A percentile compares a stretch with the other conserved stretches of the same genome.
Conservation (phyloP, 2,329 filamentous ascomycete species). For the Colletotrichum destructivum region DNA sequence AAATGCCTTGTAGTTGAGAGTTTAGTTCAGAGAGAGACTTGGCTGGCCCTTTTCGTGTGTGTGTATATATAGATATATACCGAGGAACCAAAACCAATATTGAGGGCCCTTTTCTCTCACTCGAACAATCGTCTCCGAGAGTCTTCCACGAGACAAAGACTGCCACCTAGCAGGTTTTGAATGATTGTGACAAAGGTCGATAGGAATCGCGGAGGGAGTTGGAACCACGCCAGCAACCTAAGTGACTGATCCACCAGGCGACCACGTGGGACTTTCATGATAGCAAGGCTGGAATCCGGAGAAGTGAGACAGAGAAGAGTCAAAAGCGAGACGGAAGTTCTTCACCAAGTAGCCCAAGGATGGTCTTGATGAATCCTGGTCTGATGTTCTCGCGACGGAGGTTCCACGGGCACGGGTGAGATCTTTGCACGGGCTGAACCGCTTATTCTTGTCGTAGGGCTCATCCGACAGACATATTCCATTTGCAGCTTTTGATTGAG, state of each 20-base stretch:
- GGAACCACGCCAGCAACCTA: neutral
- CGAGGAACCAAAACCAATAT: neutral
- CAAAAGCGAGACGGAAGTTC: slow-evolving; percentile 6
- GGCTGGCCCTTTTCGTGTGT: slow-evolving; percentile 14
- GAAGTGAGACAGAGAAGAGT: slow-evolving; percentile 6
- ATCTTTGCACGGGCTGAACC: slow-evolving; percentile 11
- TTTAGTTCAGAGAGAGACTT: slow-evolving; percentile 18
- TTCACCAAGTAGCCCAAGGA: neutral
- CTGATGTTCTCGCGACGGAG: neutral
- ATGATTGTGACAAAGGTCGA: neutral
- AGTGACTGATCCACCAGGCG: neutral
- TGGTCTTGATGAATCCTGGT: slow-evolving; percentile 9
- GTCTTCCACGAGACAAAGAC: neutral
- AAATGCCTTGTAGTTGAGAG: slow-evolving; percentile 7
- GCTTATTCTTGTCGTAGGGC: slow-evolving; percentile 7
- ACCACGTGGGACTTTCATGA: neutral
- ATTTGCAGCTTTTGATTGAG: slow-evolving; percentile 5
- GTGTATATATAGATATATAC: neutral
- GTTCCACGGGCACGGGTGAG: slow-evolving; percentile 1
- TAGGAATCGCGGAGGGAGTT: neutral
- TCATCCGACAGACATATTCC: neutral
- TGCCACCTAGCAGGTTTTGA: neutral
- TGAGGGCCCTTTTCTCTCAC: neutral
- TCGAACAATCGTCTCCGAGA: no score
- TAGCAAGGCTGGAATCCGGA: neutral